Evolutionary conservation across 2,329 filamentous ascomycete genomes (phyloP), one percentile per base, ranked within the genome.

Genomic region (Chrysoporthe deuterocubensis): DNA sequence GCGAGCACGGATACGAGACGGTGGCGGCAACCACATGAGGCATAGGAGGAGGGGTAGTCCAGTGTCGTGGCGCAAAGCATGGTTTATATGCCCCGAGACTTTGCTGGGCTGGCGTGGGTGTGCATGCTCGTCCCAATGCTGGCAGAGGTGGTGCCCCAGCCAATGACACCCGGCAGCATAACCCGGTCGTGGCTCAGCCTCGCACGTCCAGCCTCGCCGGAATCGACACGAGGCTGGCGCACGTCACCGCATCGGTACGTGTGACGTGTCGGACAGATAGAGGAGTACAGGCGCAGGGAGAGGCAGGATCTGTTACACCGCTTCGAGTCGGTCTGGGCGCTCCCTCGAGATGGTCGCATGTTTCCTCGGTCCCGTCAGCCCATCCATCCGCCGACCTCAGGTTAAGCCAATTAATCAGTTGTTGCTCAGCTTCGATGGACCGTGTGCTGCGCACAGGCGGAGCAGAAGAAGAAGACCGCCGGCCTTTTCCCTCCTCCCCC

Each of bases 261-360:
- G 37, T 26, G 42, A 44, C 42, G 21, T 3, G n/a, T 18, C 11
- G 14, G 13, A 61, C 37, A 46, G 26, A 16, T 2, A 18, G 14
- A 40, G 16, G 11, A 21, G 43, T 43, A n/a, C 40, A 34, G 46
- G 4, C 32, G 58, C 43, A 32, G 9, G 43, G 58, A 21, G 6
- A 40, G 54, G 54, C 54, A 6, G 54, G 32, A 18, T 18, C 54
- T 57, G 32, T 40, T 40, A 57, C 54, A 54, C 54, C 34, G 54
- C 34, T 40, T 7, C 32, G 54, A 57, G 32, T 40, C 34, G 54
- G 54, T 34, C 54, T 40, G 59, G 26, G 14, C 26, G 16, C 16
- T 18, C 8, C 8, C 42, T 60, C 6, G 9, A 46, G 7, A 40
- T 40, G 54, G 21, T 61, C 21, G 43, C 59, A 7, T 61, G 59